Evolutionary conservation across 2,329 filamentous ascomycete genomes (phyloP).

Genomic region (Calonectria leucothoes): DNA sequence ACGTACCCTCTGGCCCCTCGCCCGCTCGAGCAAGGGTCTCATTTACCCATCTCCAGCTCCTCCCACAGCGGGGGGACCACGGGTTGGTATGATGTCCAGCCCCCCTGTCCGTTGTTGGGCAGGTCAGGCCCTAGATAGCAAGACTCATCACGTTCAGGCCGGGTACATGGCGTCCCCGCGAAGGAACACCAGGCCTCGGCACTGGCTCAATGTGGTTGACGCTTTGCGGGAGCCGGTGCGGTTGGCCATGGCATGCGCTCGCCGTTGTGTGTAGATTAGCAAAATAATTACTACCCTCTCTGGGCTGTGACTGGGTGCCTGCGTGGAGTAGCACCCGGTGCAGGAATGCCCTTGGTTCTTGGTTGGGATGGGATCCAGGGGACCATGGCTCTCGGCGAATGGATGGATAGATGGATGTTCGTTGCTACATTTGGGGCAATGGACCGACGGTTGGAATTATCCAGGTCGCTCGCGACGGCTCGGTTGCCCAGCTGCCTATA

Average conservation of each 20-base stretch:
- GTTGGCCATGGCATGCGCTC: background rate
- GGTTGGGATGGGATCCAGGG: background rate
- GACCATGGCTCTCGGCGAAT: background rate
- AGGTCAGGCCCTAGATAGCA: background rate
- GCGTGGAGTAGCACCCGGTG: background rate
- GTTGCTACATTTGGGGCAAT: conserved; percentile 10
- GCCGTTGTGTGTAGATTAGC: conserved; percentile 10
- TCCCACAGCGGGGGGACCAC: background rate
- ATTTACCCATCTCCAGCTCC: conserved; percentile 7
- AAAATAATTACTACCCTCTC: background rate
- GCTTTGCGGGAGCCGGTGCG: background rate
- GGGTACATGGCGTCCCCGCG: background rate
- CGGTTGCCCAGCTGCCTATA: background rate
- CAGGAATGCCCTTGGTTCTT: background rate
- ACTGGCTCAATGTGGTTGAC: background rate
- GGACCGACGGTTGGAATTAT: conserved; percentile 18
- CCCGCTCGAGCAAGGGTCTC: background rate
- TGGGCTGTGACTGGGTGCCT: background rate
- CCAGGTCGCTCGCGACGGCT: background rate
- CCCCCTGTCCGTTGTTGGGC: conserved; percentile 3
- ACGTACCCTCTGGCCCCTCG: background rate
- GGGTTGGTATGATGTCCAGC: conserved; percentile 10
- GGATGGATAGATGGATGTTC: background rate
- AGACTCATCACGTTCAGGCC: conserved; percentile 17
- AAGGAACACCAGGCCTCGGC: conserved; percentile 11